phyloP scores from a whole-genome alignment of 2,329 filamentous ascomycete genomes.

The Paracamarosporium sp. region DNA sequence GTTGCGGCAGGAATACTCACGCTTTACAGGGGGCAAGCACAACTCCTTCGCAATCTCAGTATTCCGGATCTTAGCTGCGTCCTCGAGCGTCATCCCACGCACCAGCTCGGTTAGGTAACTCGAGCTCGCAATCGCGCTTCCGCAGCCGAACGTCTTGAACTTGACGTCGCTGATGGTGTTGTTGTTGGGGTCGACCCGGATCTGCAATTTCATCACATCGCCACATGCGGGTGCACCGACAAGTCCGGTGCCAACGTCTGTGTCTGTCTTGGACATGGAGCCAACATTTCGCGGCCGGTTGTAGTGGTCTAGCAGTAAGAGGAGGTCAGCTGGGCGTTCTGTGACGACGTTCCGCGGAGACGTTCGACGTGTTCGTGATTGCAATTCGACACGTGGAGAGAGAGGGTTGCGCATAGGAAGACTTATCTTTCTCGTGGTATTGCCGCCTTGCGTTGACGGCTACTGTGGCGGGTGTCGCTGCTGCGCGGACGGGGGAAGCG shows the following conservation, averaged over 20 bases:
- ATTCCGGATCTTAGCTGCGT: slow-evolving; percentile 91
- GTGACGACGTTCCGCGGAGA: background rate
- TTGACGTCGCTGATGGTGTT: slow-evolving; percentile 93
- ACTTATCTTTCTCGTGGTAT: slow-evolving; percentile 73
- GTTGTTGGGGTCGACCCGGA: slow-evolving; percentile 85
- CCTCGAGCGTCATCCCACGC: slow-evolving; percentile 93
- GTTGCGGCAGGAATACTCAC: slow-evolving; percentile 58
- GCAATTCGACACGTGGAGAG: slow-evolving; percentile 5
- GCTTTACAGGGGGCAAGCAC: slow-evolving; percentile 84
- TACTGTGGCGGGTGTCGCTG: slow-evolving; percentile 51
- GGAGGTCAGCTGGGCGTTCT: slow-evolving; percentile 48
- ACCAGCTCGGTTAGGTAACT: slow-evolving; percentile 96
- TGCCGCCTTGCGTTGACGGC: slow-evolving; percentile 51
- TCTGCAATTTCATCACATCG: slow-evolving; percentile 94
- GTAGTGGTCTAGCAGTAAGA: slow-evolving; percentile 78
- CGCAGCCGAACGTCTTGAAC: slow-evolving; percentile 98
- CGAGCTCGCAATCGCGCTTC: slow-evolving; percentile 90
- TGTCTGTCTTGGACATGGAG: slow-evolving; percentile 78
- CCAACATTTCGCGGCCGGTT: slow-evolving; percentile 80
- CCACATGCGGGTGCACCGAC: slow-evolving; percentile 90
- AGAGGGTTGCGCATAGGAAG: slow-evolving; percentile 4
- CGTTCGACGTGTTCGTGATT: slow-evolving; percentile 10
- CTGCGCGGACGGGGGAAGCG: slow-evolving; percentile 52
- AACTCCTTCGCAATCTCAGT: slow-evolving; percentile 98
- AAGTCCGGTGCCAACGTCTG: slow-evolving; percentile 87